A percentile compares a stretch with the other conserved stretches of the same genome.
Conservation (phyloP, 108 stramenopile species). For the Cylindrotheca closterium region DNA sequence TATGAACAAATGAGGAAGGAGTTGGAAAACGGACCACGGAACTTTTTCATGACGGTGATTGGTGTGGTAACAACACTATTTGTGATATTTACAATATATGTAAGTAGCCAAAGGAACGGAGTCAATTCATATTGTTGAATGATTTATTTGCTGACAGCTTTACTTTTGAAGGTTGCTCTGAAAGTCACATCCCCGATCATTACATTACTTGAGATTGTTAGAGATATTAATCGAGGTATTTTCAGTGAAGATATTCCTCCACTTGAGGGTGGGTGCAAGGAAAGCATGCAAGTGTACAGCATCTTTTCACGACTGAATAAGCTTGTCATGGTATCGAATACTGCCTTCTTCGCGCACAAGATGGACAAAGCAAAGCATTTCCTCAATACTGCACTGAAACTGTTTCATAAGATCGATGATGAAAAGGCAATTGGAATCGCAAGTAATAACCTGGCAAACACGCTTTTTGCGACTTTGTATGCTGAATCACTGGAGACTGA, state of each 20-base stretch:
- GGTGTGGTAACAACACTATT: background rate
- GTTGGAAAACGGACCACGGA: background rate
- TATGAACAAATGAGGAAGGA: background rate
- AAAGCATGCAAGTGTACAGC: slow-evolving; percentile 45
- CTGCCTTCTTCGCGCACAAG: slow-evolving; percentile 56
- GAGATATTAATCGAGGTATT: slow-evolving; percentile 38
- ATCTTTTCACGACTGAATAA: slow-evolving; percentile 57
- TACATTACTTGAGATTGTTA: slow-evolving; percentile 29
- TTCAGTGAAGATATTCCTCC: slow-evolving; percentile 48
- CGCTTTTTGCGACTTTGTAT: slow-evolving; percentile 31
- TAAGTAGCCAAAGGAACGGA: background rate
- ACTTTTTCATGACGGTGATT: background rate
- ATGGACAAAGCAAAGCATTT: slow-evolving; percentile 41
- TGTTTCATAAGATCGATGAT: slow-evolving; percentile 59
- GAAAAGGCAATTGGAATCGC: slow-evolving; percentile 64
- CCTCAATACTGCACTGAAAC: slow-evolving; percentile 43
- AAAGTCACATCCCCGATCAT: slow-evolving; percentile 35
- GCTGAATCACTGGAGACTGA: slow-evolving; percentile 10
- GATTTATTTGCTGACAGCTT: no score
- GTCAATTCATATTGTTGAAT: no score
- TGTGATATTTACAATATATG: background rate
- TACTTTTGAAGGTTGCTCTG: slow-evolving; percentile 41
- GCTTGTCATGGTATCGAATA: slow-evolving; percentile 49
- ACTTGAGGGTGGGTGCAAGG: slow-evolving; percentile 45
- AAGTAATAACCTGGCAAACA: slow-evolving; percentile 63